Evolutionary conservation across 2,329 filamentous ascomycete genomes (phyloP).

Genomic region (Fusarium chlamydosporum): DNA sequence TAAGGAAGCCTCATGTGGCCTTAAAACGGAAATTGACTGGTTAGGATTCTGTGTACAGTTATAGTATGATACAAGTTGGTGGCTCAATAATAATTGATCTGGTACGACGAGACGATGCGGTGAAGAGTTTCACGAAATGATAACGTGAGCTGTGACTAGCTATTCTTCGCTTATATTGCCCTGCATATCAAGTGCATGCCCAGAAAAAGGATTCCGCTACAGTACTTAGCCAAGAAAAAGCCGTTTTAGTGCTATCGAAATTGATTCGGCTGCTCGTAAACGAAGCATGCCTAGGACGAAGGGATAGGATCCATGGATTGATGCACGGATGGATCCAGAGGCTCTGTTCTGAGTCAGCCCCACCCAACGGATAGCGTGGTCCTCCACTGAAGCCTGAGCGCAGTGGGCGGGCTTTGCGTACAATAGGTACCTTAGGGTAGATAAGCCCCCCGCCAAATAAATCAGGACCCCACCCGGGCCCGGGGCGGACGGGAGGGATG

Average conservation of each 20-base stretch:
- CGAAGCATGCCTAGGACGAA: not conserved
- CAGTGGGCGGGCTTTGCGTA: not conserved
- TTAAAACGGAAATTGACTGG: conserved; percentile 24
- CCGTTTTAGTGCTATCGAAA: conserved; percentile 19
- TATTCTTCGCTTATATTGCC: conserved; percentile 36
- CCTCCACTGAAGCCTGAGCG: conserved; percentile 32
- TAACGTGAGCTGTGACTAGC: conserved; percentile 7
- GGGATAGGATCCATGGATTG: not conserved
- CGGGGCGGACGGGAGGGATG: conserved; percentile 26
- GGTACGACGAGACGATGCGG: conserved; percentile 40
- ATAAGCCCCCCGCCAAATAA: conserved; percentile 7
- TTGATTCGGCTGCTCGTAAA: conserved; percentile 34
- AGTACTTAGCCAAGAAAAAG: conserved; percentile 3
- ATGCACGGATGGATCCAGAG: conserved; percentile 28
- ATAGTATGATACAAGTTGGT: conserved; percentile 3
- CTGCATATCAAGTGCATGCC: conserved; percentile 27
- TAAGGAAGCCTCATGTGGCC: conserved; percentile 32
- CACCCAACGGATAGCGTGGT: conserved; percentile 15
- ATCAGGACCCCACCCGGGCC: conserved; percentile 17
- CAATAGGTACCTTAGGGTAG: not conserved
- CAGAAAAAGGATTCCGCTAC: conserved; percentile 7
- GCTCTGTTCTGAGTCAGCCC: conserved; percentile 43
- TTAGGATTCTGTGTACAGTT: not conserved
- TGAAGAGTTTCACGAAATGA: conserved; percentile 33
- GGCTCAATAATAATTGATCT: conserved; percentile 25